Percentiles rank a stretch among this genome's conserved stretches.
Evolutionary conservation across 225 moss, liverwort and hornwort genomes (phyloP).

Genomic region (Marchantia polymorpha): DNA sequence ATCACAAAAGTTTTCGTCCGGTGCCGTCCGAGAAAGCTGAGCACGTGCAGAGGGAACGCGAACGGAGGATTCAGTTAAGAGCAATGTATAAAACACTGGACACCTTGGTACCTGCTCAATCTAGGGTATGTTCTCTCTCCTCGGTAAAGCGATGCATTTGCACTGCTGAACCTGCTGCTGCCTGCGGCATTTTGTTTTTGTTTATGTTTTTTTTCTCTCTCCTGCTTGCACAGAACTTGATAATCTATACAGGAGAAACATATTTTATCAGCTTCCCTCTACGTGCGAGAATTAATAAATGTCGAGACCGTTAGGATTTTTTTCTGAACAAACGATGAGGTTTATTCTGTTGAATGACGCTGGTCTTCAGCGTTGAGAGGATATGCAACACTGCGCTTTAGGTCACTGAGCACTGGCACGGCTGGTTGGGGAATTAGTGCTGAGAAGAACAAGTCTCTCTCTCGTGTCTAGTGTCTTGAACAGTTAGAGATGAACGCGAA

Average conservation of each 20-base stretch:
- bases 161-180: neutral
- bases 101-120: conserved; percentile 16
- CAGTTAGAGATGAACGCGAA: neutral
- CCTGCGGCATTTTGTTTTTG: neutral
- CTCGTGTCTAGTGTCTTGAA: neutral
- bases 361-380: neutral
- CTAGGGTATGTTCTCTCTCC: conserved; percentile 16
- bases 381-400: neutral
- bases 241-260: neutral
- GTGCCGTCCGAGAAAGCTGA: conserved; percentile 27
- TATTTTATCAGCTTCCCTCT: no score
- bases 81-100: conserved; percentile 29
- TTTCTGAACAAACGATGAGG: neutral
- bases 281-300: no score
- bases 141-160: neutral
- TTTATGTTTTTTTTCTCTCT: neutral
- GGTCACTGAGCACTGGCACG: no score
- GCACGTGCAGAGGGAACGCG: conserved; percentile 23
- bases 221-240: neutral
- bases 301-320: no score
- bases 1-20: conserved; percentile 10
- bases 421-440: neutral
- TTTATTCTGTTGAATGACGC: neutral
- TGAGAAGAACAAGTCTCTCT: neutral
- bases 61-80: conserved; percentile 24